phyloP scores from a whole-genome alignment of 306 rosid genomes.

The Crotalaria pallida region DNA sequence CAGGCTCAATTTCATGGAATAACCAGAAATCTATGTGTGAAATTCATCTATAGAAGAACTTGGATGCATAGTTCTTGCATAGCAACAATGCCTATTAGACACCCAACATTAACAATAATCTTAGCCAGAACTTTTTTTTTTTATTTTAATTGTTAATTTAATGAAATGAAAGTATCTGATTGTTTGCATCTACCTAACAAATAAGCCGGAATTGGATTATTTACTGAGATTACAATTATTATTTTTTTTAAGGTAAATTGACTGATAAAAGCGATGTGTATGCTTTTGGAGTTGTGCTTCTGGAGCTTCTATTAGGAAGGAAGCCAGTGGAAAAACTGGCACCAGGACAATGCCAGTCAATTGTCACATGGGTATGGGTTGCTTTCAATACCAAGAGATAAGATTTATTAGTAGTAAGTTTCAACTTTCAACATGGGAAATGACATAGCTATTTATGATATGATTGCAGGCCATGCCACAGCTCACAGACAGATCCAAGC shows the following conservation, averaged over 20 bases:
- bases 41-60: background rate
- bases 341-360: constrained; percentile 87
- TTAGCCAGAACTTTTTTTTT: no score
- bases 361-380: constrained; percentile 88
- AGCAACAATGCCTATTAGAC: no score
- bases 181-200: no score
- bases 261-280: constrained; percentile 97
- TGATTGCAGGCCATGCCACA: constrained; percentile 94
- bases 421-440: background rate
- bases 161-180: no score
- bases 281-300: constrained; percentile 91
- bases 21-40: background rate
- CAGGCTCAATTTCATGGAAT: background rate
- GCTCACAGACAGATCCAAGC: constrained; percentile 90
- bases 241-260: constrained; percentile 64
- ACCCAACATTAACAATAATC: no score
- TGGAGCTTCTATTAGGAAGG: constrained; percentile 87
- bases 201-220: background rate
- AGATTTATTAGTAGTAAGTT: background rate
- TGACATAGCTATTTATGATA: constrained; percentile 9
- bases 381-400: background rate
- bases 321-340: constrained; percentile 90
- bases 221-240: background rate
- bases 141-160: no score
- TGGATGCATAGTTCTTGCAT: no score